phyloP scores from a whole-genome alignment of 257 asterid genomes.

The Jasminum sambac region DNA sequence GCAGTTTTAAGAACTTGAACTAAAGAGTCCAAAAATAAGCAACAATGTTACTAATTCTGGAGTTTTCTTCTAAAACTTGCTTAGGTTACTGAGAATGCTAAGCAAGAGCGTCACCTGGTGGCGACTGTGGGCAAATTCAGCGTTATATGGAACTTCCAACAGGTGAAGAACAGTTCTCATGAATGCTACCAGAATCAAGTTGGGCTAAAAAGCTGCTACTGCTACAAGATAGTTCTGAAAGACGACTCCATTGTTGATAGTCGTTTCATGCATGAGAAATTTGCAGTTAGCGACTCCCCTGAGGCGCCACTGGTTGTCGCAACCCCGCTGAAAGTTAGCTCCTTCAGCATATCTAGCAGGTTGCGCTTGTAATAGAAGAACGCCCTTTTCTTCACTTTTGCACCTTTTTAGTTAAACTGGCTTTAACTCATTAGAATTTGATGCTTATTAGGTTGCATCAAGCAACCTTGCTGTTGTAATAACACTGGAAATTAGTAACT shows the following conservation, averaged over 20 bases:
- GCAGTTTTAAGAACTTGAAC: not conserved
- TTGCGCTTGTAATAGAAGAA: slow-evolving; percentile 36
- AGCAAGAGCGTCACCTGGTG: slow-evolving; percentile 91
- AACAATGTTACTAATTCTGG: slow-evolving; percentile 15
- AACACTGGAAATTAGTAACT: slow-evolving; percentile 4
- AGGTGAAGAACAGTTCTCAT: slow-evolving; percentile 89
- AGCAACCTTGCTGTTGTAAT: slow-evolving; percentile 42
- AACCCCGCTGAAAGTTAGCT: slow-evolving; percentile 84
- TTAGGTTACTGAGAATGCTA: slow-evolving; percentile 91
- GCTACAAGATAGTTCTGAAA: slow-evolving; percentile 61
- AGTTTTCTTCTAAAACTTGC: slow-evolving; percentile 4
- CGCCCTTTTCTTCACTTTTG: slow-evolving; percentile 4
- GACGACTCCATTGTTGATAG: slow-evolving; percentile 65
- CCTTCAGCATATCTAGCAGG: slow-evolving; percentile 89
- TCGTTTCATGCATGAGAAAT: slow-evolving; percentile 94
- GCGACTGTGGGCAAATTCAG: slow-evolving; percentile 98
- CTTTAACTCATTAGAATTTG: not conserved
- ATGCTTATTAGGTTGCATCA: slow-evolving; percentile 27
- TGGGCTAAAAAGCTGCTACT: slow-evolving; percentile 87
- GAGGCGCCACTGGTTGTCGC: slow-evolving; percentile 72
- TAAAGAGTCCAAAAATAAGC: not conserved
- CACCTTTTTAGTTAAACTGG: slow-evolving; percentile 7
- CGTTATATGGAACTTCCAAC: slow-evolving; percentile 95
- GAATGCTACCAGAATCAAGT: slow-evolving; percentile 75
- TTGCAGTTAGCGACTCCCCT: slow-evolving; percentile 73